A percentile compares a stretch with the other conserved stretches of the same genome.
Evolutionary conservation across 164 flowering plant species (phyloP).

Genomic region (Magnolia officinalis): DNA sequence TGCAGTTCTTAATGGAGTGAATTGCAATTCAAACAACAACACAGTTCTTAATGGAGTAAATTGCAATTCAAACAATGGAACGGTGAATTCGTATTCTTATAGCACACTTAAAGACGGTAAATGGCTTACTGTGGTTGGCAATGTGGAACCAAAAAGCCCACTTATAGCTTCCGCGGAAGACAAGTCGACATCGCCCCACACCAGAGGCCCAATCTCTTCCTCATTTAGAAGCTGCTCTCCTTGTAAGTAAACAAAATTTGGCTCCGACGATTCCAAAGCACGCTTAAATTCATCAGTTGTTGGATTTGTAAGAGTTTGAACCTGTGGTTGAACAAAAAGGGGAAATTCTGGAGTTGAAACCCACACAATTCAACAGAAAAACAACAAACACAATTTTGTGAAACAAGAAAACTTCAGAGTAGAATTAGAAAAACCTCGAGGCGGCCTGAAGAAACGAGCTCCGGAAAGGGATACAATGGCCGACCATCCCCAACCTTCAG

Average conservation of each 20-base stretch:
- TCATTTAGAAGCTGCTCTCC: constrained; percentile 45
- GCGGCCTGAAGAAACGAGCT: constrained; percentile 66
- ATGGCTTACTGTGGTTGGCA: constrained; percentile 68
- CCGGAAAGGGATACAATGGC: constrained; percentile 54
- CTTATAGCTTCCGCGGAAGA: constrained; percentile 47
- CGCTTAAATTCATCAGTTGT: constrained; percentile 49
- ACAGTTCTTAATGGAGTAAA: background rate
- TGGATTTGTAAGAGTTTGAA: constrained; percentile 54
- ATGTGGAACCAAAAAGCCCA: constrained; percentile 46
- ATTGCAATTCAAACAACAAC: background rate
- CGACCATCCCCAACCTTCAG: constrained; percentile 24
- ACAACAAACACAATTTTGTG: background rate
- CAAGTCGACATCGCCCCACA: constrained; percentile 51
- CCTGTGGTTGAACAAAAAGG: constrained; percentile 34
- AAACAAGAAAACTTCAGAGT: background rate
- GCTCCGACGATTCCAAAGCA: constrained; percentile 44
- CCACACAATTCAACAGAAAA: background rate
- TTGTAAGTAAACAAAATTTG: constrained; percentile 65
- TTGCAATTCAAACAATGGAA: background rate
- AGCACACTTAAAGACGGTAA: background rate
- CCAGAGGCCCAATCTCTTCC: constrained; percentile 54
- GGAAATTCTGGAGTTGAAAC: background rate
- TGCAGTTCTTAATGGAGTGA: background rate
- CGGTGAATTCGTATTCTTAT: background rate
- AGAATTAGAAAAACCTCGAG: constrained; percentile 49